Conservation (phyloP, 768 basidiomycete genomes). For the Trametes cubensis region DNA sequence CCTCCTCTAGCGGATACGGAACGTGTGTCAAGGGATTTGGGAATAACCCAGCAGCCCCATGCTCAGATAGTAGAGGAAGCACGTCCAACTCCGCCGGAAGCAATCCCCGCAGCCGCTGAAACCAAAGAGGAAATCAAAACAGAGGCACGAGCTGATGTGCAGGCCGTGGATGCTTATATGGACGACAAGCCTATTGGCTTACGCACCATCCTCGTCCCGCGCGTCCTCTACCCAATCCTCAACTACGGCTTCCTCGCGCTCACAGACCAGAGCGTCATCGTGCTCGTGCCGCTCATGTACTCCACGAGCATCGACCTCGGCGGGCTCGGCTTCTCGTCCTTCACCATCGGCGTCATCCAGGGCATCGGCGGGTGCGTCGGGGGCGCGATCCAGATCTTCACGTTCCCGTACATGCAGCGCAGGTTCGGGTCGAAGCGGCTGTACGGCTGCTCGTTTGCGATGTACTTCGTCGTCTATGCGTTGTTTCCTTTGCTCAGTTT, state of each 20-base stretch:
- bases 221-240: constrained; percentile 36
- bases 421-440: constrained; percentile 37
- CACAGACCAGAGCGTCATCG: constrained; percentile 38
- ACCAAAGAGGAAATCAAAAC: neutral
- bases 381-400: constrained; percentile 37
- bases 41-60: too few relatives aligned
- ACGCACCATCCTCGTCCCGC: constrained; percentile 33
- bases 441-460: constrained; percentile 32
- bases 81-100: neutral
- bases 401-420: constrained; percentile 37
- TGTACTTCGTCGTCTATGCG: constrained; percentile 35
- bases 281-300: constrained; percentile 44
- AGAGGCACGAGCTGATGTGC: constrained; percentile 1
- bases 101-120: neutral
- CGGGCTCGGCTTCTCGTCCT: constrained; percentile 41
- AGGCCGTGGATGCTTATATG: neutral
- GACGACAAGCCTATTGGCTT: constrained; percentile 21
- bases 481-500: constrained; percentile 37
- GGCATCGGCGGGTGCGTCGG: constrained; percentile 38
- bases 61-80: neutral
- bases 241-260: constrained; percentile 43
- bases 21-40: too few relatives aligned
- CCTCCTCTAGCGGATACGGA: too few relatives aligned
- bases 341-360: constrained; percentile 41
- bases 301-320: constrained; percentile 40